Evolutionary conservation across 2,329 filamentous ascomycete genomes (phyloP), one percentile per base, ranked within the genome.

Genomic region (Fusarium udum): DNA sequence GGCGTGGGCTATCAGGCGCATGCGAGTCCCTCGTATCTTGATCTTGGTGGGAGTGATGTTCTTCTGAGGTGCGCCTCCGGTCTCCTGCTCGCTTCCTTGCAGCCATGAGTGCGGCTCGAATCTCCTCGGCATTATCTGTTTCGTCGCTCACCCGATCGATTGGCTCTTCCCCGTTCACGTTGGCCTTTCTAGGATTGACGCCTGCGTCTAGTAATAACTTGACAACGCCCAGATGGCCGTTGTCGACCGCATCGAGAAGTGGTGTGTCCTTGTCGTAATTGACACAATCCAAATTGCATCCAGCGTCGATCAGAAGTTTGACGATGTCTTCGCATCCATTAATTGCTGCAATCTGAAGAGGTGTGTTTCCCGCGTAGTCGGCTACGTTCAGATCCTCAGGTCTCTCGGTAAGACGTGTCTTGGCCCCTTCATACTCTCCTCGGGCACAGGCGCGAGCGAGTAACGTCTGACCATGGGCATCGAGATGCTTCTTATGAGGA

Each of bases 321-420:
- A 98, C 96, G 64, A 98, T 95, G 61, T 96, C 90, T 37, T 92
- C 91, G 80, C 92, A 93, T 12, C 96, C 96, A 78, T 96, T 92
- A 65, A 99, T 87, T 37, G 95, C 91, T 39, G 96, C 95, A 74
- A 97, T 96, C 81, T 99, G 96, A 39, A 99, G 86, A 31, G 96
- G 96, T 2, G 95, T 97, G 78, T 98, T 98, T n/a, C 94, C 94
- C 20, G 96, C 96, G 80, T 97, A 97, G 79, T 99, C 96, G 31
- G 93, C 91, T 65, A 95, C 89, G 76, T 99, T 93, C 61, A 98
- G 83, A 81, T 98, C 95, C 71, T 97, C 93, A 1, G 94, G 95
- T 26, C 95, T 90, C 79, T 97, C 93, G 14, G 88, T 86, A 37
- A 95, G 88, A 71, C 93, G 90, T 75, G 90, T 88, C 80, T 93